phyloP scores from a whole-genome alignment of 2,329 filamentous ascomycete species.

The Chaetomiaceae sp. region DNA sequence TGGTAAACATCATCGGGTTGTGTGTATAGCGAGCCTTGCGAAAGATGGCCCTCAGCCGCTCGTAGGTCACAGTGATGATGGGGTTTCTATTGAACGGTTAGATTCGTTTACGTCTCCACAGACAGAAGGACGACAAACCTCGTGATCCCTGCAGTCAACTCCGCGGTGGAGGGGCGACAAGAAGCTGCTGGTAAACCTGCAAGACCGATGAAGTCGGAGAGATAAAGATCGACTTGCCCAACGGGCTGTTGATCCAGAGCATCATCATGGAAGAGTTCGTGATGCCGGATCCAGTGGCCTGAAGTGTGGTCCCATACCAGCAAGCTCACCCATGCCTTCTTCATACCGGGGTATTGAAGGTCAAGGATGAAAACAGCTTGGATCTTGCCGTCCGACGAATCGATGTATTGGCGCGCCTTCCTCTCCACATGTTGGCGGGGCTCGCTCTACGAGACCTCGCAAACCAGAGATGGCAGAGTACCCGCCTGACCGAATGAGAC shows the following conservation, averaged over 20 bases:
- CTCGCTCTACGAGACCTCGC: constrained; percentile 14
- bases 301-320: not conserved
- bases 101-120: not conserved
- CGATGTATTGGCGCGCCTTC: constrained; percentile 10
- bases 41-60: constrained; percentile 6
- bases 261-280: constrained; percentile 6
- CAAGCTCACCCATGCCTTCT: constrained; percentile 8
- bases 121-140: constrained; percentile 10
- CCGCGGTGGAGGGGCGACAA: constrained; percentile 7
- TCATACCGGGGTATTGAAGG: constrained; percentile 9
- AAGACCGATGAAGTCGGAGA: constrained; percentile 10
- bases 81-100: constrained; percentile 8
- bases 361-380: constrained; percentile 8
- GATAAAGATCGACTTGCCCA: constrained; percentile 10
- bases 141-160: constrained; percentile 5
- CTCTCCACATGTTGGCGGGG: constrained; percentile 7
- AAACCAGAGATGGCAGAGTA: constrained; percentile 8
- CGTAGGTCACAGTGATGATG: constrained; percentile 4
- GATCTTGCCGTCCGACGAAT: constrained; percentile 6
- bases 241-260: constrained; percentile 5
- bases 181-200: constrained; percentile 2
- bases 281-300: not conserved
- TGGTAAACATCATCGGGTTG: not conserved
- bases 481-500: not conserved
- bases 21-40: not conserved